Conservation (phyloP, 2,329 filamentous ascomycete genomes). For the Trichoderma simmonsii region DNA sequence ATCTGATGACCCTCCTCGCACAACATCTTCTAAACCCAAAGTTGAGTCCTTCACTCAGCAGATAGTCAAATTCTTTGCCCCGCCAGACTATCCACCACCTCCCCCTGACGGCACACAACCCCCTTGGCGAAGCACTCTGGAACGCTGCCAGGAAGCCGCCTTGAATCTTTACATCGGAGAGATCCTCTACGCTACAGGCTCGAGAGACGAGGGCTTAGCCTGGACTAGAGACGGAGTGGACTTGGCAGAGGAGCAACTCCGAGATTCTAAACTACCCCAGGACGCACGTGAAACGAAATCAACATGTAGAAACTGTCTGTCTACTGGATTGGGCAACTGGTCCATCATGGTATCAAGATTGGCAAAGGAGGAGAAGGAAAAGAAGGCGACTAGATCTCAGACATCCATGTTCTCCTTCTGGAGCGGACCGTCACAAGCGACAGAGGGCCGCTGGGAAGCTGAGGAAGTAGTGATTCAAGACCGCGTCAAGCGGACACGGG, state of each 20-base stretch:
- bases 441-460: slow-evolving; percentile 49
- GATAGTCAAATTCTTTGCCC: slow-evolving; percentile 30
- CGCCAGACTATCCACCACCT: slow-evolving; percentile 66
- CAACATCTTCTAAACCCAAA: slow-evolving; percentile 15
- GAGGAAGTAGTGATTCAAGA: slow-evolving; percentile 55
- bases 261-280: slow-evolving; percentile 35
- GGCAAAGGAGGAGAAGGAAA: slow-evolving; percentile 47
- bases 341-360: slow-evolving; percentile 71
- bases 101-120: slow-evolving; percentile 67
- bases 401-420: slow-evolving; percentile 38
- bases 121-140: slow-evolving; percentile 60
- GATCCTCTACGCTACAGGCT: slow-evolving; percentile 70
- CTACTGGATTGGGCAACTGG: slow-evolving; percentile 78
- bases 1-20: slow-evolving; percentile 35
- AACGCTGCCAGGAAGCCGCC: slow-evolving; percentile 79
- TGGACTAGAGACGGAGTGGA: slow-evolving; percentile 92
- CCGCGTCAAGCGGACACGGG: slow-evolving; percentile 47
- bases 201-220: slow-evolving; percentile 67
- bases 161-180: slow-evolving; percentile 90
- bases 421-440: slow-evolving; percentile 33
- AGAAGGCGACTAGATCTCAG: slow-evolving; percentile 35
- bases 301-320: slow-evolving; percentile 73
- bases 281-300: slow-evolving; percentile 36
- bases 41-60: slow-evolving; percentile 22
- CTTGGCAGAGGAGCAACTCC: slow-evolving; percentile 67